Percentiles rank a stretch among this genome's conserved stretches.
These are phyloP conservation scores for Austroboletus festivus DNA, from an alignment of 768 basidiomycete genomes.

Conservation along the genomic window DNA sequence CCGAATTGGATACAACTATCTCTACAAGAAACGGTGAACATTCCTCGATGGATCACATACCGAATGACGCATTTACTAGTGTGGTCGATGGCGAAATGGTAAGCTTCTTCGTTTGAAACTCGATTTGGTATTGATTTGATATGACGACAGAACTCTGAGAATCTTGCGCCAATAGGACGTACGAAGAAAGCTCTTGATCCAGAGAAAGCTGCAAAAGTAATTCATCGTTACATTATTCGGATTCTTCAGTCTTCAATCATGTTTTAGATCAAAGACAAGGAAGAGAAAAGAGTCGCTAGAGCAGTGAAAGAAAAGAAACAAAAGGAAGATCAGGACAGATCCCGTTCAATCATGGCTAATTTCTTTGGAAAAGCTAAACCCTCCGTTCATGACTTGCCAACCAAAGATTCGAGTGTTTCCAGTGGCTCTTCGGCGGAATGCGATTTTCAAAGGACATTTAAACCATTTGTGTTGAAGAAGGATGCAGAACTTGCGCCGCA, in stretches of 20 bases:
- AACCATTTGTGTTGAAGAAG: constrained; percentile 76
- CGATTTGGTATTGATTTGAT: background rate
- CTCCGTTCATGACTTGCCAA: constrained; percentile 19
- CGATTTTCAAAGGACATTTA: constrained; percentile 76
- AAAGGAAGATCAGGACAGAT: constrained; percentile 67
- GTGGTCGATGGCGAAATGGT: constrained; percentile 41
- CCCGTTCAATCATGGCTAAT: constrained; percentile 69
- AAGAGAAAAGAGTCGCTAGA: constrained; percentile 66
- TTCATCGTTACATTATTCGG: background rate
- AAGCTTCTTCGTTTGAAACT: constrained; percentile 7
- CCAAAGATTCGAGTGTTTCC: constrained; percentile 26
- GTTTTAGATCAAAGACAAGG: constrained; percentile 61
- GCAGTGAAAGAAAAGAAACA: constrained; percentile 70
- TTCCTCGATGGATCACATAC: constrained; percentile 25
- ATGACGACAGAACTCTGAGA: constrained; percentile 17
- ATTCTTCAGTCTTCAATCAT: constrained; percentile 3
- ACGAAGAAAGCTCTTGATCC: constrained; percentile 53
- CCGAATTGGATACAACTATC: constrained; percentile 3
- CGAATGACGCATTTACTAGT: constrained; percentile 28
- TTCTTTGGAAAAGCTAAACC: constrained; percentile 71
- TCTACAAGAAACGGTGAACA: constrained; percentile 1
- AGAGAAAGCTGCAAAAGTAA: constrained; percentile 44
- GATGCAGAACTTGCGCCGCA: constrained; percentile 66
- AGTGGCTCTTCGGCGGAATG: constrained; percentile 40
- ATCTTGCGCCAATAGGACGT: constrained; percentile 34